phyloP scores from a whole-genome alignment of 1,284 basidiomycete species.

The Trichosporon ovoides region DNA sequence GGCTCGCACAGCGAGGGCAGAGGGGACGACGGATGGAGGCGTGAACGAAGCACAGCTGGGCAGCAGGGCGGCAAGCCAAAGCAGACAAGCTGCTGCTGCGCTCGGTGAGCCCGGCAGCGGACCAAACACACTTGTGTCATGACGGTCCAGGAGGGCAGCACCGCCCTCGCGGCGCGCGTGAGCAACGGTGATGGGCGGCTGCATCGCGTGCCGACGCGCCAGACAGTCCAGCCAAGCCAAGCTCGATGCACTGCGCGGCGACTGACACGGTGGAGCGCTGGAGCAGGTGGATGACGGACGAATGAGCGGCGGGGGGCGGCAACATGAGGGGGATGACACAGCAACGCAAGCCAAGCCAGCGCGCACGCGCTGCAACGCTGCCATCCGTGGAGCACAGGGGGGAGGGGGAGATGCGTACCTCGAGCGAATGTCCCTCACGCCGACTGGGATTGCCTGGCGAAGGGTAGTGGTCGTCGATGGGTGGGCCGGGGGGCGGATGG shows the following conservation, averaged over 20 bases:
- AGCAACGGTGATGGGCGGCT: not conserved
- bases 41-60: not conserved
- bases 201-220: not conserved
- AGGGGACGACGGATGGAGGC: not conserved
- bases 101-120: not conserved
- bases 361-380: no score
- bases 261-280: not conserved
- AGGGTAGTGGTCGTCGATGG: not conserved
- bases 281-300: not conserved
- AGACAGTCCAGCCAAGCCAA: not conserved
- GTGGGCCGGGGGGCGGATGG: not conserved
- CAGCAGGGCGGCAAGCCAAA: not conserved
- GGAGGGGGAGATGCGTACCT: not conserved
- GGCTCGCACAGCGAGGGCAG: not conserved
- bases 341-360: no score
- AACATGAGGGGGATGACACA: not conserved
- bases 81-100: not conserved
- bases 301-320: not conserved
- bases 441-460: conserved; percentile 2
- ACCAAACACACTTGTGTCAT: conserved; percentile 1
- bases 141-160: not conserved
- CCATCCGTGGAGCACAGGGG: not conserved
- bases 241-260: not conserved
- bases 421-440: conserved; percentile 3
- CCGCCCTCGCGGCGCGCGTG: not conserved